Base-by-base conservation (phyloP, 176 grass and related monocot species). In the Musa itinerans region DNA sequence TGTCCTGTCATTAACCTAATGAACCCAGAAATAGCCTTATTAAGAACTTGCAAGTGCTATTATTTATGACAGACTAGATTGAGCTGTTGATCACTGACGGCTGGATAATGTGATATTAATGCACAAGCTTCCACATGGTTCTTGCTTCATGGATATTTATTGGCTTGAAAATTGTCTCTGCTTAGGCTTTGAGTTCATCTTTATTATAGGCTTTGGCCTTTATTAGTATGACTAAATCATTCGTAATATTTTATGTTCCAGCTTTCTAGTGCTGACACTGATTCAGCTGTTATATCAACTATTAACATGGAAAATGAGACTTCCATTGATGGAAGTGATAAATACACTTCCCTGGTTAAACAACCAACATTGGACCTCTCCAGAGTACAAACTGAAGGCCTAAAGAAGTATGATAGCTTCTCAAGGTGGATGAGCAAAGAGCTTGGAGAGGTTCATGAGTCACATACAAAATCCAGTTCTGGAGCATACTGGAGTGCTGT, bases 351-450 rank as follows among this genome's bases (percentile, higher is more conserved):
- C 59, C 83, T 90, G 83, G 70, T 84, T 50, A 91, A 91, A 63
- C 88, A 90, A 74, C 77, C 85, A 83, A 85, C 88, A 54, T 80
- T 89, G 49, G 86, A 92, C 83, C 58, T 87, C 66, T 85, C 87
- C 68, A 91, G 90, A 74, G 76, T 78, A 16, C 79, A 92, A 79
- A 65, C 83, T 24, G 90, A 90, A 83, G 83, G 83, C 75, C 88
- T 97, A 71, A 97, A 97, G 65, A 97, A 97, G 74, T 90, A 93
- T 0, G 94, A 97, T 64, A 97, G 94, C 83, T 97, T 97, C 82
- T 93, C 88, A 8, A 92, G 86, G 68, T 97, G 94, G 94, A 91
- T 93, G 94, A 91, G 74, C 81, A 83, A 74, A 69, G 94, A 98
- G 79, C 90, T 98, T 83, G 69, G 82, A 53, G 89, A 92, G 76